A percentile compares a stretch with the other conserved stretches of the same genome.
Conservation (phyloP, 2,329 filamentous ascomycete species). For the Botryotinia calthae region DNA sequence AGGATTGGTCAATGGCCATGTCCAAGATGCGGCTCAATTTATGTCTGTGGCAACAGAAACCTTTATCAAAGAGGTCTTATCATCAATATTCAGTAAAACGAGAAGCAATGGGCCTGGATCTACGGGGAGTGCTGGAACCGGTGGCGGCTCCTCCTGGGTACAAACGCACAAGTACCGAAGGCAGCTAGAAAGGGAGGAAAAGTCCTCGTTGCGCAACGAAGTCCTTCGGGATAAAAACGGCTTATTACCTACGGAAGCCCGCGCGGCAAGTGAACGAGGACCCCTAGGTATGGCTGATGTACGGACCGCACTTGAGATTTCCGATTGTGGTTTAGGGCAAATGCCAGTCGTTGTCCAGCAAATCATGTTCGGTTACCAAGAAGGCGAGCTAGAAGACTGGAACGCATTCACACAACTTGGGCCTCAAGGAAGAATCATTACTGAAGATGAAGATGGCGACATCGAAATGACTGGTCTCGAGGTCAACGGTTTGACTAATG, state of each 20-base stretch:
- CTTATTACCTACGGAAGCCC: conserved; percentile 76
- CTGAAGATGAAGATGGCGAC: conserved; percentile 39
- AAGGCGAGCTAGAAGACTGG: conserved; percentile 71
- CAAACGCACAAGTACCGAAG: conserved; percentile 76
- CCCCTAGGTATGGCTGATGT: conserved; percentile 77
- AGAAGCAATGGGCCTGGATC: conserved; percentile 63
- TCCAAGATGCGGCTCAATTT: conserved; percentile 59
- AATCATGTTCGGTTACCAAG: conserved; percentile 68
- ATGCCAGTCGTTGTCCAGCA: conserved; percentile 73
- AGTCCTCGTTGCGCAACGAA: conserved; percentile 69
- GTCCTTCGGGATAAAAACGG: conserved; percentile 72
- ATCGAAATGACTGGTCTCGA: conserved; percentile 39
- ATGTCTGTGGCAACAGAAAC: conserved; percentile 65
- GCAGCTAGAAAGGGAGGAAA: conserved; percentile 74
- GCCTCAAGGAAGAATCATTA: conserved; percentile 39
- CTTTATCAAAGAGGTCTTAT: conserved; percentile 64
- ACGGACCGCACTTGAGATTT: conserved; percentile 70
- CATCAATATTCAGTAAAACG: conserved; percentile 62
- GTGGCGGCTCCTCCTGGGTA: conserved; percentile 66
- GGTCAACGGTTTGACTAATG: conserved; percentile 39
- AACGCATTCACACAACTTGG: conserved; percentile 51
- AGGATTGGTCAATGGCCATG: conserved; percentile 59
- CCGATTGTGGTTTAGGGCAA: conserved; percentile 71
- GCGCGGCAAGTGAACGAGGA: conserved; percentile 67
- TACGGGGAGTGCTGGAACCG: conserved; percentile 59